phyloP scores from a whole-genome alignment of 371 early-diverging fungal species.

The Mucor piriformis region DNA sequence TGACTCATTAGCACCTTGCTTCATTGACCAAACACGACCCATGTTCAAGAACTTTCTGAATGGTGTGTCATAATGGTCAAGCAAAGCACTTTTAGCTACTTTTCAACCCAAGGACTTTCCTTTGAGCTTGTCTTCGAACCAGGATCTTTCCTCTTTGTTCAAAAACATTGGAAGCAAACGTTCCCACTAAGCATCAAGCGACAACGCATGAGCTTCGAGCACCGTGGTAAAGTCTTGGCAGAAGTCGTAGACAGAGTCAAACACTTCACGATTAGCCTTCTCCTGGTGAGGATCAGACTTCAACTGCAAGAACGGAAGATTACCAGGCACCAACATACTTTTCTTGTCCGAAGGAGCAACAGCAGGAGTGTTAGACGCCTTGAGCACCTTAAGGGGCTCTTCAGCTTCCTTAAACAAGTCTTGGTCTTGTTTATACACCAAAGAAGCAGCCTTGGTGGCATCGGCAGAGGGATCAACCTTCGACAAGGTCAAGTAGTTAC shows the following conservation, averaged over 20 bases:
- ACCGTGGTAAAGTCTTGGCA: neutral
- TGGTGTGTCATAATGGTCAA: conserved; percentile 6
- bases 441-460: no score
- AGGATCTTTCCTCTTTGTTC: neutral
- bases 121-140: conserved; percentile 1
- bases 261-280: neutral
- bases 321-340: neutral
- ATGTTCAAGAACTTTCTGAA: conserved; percentile 3
- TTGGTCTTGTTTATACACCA: no score
- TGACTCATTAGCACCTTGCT: neutral
- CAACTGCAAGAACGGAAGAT: neutral
- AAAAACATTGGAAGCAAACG: conserved; percentile 1
- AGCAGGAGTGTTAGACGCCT: no score
- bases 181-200: neutral
- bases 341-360: no score
- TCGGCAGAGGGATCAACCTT: no score
- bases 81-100: neutral
- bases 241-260: conserved; percentile 4
- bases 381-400: no score
- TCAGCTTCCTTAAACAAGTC: no score
- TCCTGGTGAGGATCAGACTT: neutral
- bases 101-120: neutral
- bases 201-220: neutral
- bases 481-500: no score
- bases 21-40: neutral